Conservation (phyloP, 2,329 filamentous ascomycete genomes). For the Cordyceps cicadae region DNA sequence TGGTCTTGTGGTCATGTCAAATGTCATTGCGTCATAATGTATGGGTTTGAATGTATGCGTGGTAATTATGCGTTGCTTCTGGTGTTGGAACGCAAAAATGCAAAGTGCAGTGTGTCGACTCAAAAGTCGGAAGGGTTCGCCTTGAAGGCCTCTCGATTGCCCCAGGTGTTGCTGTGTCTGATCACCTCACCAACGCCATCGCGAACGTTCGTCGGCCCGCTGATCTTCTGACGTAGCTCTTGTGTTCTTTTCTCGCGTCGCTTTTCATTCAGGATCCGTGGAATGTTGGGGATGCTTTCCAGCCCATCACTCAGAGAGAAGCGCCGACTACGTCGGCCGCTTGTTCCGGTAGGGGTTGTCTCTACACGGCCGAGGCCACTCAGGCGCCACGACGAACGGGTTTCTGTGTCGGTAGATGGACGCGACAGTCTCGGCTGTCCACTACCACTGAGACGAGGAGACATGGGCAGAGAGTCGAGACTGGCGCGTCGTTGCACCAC, state of each 20-base stretch:
- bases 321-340: conserved; percentile 17
- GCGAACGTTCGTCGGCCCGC: conserved; percentile 48
- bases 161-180: conserved; percentile 27
- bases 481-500: conserved; percentile 49
- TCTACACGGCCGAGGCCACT: conserved; percentile 24
- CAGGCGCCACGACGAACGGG: conserved; percentile 19
- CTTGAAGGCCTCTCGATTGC: neutral
- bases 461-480: conserved; percentile 29
- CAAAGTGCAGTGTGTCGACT: neutral
- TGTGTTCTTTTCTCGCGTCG: conserved; percentile 50
- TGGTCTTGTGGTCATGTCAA: neutral
- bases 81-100: neutral
- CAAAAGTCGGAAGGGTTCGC: neutral
- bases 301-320: conserved; percentile 39
- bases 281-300: conserved; percentile 45
- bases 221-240: conserved; percentile 53
- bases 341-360: conserved; percentile 19
- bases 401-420: conserved; percentile 8
- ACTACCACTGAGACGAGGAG: conserved; percentile 26
- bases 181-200: conserved; percentile 52
- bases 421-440: conserved; percentile 24
- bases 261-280: conserved; percentile 48
- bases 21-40: neutral
- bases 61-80: neutral
- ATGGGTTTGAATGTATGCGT: neutral